These are phyloP conservation scores for Acorus gramineus DNA, from an alignment of 106 monocot species.

Conservation along the genomic window DNA sequence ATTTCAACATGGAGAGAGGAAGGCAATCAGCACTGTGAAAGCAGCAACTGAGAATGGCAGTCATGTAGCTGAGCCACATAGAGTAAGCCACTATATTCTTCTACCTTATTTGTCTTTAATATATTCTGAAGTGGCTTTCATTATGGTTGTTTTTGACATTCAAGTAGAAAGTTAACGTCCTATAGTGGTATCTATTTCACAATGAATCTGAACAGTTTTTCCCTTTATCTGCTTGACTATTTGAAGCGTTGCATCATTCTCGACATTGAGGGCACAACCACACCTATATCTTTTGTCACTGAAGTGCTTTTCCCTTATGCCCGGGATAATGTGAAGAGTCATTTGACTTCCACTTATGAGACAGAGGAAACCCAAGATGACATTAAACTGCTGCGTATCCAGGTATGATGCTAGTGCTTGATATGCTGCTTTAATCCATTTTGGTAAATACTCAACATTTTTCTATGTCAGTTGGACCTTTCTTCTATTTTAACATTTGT, in stretches of 20 bases:
- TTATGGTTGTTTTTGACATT: too few species aligned
- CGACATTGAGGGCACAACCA: slow-evolving; percentile 98
- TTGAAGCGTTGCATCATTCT: slow-evolving; percentile 77
- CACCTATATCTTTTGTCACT: slow-evolving; percentile 91
- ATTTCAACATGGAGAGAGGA: slow-evolving; percentile 9
- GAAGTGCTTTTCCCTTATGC: slow-evolving; percentile 97
- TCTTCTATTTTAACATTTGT: too few species aligned
- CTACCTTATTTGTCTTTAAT: not conserved
- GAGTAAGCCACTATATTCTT: slow-evolving; percentile 24
- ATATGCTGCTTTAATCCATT: too few species aligned
- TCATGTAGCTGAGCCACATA: slow-evolving; percentile 26
- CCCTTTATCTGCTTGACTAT: not conserved
- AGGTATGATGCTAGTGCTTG: slow-evolving; percentile 34
- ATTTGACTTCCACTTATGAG: slow-evolving; percentile 72
- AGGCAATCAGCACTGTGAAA: slow-evolving; percentile 11
- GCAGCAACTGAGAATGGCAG: slow-evolving; percentile 27
- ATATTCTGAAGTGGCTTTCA: not conserved
- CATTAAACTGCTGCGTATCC: slow-evolving; percentile 64
- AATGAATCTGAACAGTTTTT: not conserved
- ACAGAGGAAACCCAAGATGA: slow-evolving; percentile 83
- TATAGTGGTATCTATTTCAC: not conserved
- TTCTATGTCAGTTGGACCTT: too few species aligned
- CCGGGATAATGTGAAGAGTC: slow-evolving; percentile 75
- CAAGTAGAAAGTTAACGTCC: too few species aligned
- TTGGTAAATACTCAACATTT: too few species aligned